Evolutionary conservation across 176 grass and related monocot genomes (phyloP).

Genomic region (Aechmea fasciata): DNA sequence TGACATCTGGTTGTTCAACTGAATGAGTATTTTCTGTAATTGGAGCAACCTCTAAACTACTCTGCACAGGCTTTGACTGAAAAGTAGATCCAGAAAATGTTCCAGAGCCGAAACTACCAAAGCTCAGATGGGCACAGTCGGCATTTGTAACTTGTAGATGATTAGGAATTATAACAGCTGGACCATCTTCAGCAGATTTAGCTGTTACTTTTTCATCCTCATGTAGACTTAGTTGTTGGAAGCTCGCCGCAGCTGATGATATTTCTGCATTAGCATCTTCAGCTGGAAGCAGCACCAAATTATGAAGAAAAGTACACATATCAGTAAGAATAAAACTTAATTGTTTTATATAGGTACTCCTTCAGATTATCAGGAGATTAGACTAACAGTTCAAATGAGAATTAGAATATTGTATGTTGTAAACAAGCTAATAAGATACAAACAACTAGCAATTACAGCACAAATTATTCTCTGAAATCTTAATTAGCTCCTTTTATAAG

Average conservation of each 20-base stretch:
- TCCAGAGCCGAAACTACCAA: constrained; percentile 93
- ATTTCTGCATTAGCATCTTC: constrained; percentile 47
- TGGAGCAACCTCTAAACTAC: constrained; percentile 37
- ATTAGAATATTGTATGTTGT: background rate
- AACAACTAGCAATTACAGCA: background rate
- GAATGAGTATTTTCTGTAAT: constrained; percentile 33
- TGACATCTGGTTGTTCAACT: constrained; percentile 53
- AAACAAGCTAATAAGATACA: background rate
- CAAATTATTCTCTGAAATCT: no score
- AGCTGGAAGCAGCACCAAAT: constrained; percentile 24
- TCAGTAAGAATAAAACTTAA: background rate
- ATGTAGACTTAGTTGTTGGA: constrained; percentile 64
- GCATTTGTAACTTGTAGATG: constrained; percentile 83
- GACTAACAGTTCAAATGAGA: background rate
- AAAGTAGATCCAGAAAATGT: constrained; percentile 76
- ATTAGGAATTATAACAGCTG: constrained; percentile 97
- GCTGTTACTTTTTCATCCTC: constrained; percentile 42
- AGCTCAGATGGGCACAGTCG: constrained; percentile 78
- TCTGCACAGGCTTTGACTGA: constrained; percentile 36
- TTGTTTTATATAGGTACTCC: background rate
- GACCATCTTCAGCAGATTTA: constrained; percentile 46
- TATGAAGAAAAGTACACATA: constrained; percentile 5
- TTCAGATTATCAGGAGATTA: background rate
- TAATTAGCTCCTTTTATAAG: background rate
- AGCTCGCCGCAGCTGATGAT: constrained; percentile 42